phyloP scores from a whole-genome alignment of 371 early-diverging fungal genomes.

The Dichotomocladium elegans region DNA sequence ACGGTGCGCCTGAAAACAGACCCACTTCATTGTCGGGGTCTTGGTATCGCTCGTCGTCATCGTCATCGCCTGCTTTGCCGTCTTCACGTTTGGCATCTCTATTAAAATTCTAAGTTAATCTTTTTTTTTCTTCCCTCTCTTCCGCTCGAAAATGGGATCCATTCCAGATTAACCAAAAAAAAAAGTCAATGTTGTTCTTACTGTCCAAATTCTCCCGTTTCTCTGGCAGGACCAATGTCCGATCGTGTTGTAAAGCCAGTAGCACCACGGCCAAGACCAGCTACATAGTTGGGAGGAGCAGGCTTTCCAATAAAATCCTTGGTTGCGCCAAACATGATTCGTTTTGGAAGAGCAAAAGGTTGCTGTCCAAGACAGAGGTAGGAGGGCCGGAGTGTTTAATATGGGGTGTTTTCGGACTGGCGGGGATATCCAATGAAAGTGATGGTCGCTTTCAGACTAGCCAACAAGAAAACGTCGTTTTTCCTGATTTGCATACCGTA shows the following conservation, averaged over 20 bases:
- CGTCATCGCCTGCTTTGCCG: conserved; percentile 51
- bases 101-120: no score
- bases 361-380: no score
- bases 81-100: conserved; percentile 39
- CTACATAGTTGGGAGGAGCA: conserved; percentile 91
- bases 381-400: no score
- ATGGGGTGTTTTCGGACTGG: no score
- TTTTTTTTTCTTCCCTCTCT: no score
- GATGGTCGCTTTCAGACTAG: no score
- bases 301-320: conserved; percentile 86
- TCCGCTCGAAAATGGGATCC: no score
- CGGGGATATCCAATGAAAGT: no score
- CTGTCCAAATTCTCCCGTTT: conserved; percentile 50
- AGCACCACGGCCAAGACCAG: conserved; percentile 95
- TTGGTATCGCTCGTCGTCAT: conserved; percentile 75
- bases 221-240: conserved; percentile 96
- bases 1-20: conserved; percentile 81
- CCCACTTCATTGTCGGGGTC: conserved; percentile 96
- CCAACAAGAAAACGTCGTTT: no score
- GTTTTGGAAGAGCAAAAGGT: no score
- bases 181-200: conserved; percentile 16
- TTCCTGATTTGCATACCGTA: no score
- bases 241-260: conserved; percentile 97
- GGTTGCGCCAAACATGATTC: conserved; percentile 67
- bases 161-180: no score